phyloP scores from a whole-genome alignment of 805 yeast genomes.

The Ogataea pilisensis region DNA sequence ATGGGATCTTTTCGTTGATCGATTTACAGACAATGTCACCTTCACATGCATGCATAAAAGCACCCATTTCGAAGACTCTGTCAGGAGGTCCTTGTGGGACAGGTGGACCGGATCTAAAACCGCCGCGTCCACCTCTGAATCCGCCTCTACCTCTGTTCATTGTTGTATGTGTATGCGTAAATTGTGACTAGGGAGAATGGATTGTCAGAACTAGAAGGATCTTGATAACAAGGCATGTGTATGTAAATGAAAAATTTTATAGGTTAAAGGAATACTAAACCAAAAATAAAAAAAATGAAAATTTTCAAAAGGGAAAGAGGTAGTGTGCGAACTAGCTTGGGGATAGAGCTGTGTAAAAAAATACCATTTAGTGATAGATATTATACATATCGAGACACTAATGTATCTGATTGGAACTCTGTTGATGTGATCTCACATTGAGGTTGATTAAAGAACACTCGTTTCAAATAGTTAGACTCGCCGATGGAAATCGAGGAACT shows the following conservation, averaged over 20 bases:
- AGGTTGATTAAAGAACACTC: no score
- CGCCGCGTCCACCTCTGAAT: constrained; percentile 58
- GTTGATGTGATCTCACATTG: no score
- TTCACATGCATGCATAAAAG: constrained; percentile 88
- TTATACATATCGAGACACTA: no score
- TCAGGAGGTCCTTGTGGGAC: constrained; percentile 96
- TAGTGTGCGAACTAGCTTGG: background rate
- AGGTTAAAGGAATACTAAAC: no score
- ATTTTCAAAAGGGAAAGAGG: constrained; percentile 1
- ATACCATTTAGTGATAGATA: no score
- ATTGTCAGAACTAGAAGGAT: no score
- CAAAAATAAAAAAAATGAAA: constrained; percentile 2
- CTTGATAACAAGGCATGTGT: constrained; percentile 12
- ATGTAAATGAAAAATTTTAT: constrained; percentile 26
- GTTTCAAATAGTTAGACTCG: no score
- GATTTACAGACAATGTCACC: constrained; percentile 97
- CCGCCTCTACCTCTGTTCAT: constrained; percentile 74
- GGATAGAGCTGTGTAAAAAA: no score
- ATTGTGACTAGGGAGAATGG: background rate
- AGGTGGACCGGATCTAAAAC: constrained; percentile 62
- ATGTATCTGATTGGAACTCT: no score
- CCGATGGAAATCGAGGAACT: background rate
- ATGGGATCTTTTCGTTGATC: constrained; percentile 90
- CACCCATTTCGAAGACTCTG: constrained; percentile 89
- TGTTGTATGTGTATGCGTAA: constrained; percentile 3